These are phyloP conservation scores for Microbotryum lychnidis-dioicae DNA, from an alignment of 1,284 basidiomycete genomes.

Conservation along the genomic window DNA sequence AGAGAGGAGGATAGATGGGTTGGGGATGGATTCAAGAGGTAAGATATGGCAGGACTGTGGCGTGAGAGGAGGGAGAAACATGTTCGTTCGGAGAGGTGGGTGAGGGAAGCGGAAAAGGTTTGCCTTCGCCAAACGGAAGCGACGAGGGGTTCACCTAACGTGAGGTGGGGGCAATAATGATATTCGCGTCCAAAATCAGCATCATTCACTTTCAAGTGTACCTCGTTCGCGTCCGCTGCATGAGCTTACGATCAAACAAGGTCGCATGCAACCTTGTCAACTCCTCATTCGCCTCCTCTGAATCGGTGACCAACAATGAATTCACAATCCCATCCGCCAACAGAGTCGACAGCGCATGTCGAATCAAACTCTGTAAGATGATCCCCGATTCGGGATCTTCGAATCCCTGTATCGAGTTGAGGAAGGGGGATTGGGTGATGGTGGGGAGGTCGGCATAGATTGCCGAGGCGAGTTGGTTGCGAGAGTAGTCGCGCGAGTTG, in stretches of 20 bases:
- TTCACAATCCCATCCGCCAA: constrained; percentile 72
- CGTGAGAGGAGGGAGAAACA: constrained; percentile 56
- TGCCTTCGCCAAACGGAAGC: constrained; percentile 74
- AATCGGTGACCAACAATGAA: constrained; percentile 64
- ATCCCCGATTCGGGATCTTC: constrained; percentile 42
- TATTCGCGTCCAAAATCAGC: background rate
- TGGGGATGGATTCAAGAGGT: constrained; percentile 43
- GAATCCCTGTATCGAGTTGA: constrained; percentile 23
- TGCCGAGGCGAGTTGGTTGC: constrained; percentile 26
- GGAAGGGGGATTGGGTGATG: constrained; percentile 21
- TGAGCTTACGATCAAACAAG: constrained; percentile 59
- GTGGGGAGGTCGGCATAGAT: constrained; percentile 25
- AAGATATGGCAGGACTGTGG: constrained; percentile 54
- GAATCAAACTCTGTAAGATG: constrained; percentile 62
- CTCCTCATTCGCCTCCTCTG: constrained; percentile 66
- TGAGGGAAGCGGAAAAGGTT: constrained; percentile 71
- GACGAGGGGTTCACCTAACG: constrained; percentile 63
- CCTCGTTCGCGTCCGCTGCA: too few species aligned
- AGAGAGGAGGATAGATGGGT: constrained; percentile 37
- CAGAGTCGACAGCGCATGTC: constrained; percentile 64
- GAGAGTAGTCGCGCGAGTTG: constrained; percentile 44
- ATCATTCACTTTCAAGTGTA: too few species aligned
- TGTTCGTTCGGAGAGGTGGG: constrained; percentile 60
- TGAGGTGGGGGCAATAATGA: background rate
- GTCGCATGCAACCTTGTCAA: constrained; percentile 73